Evolutionary conservation across 179 eudicot species (phyloP).

Genomic region (Nepenthes alata): DNA sequence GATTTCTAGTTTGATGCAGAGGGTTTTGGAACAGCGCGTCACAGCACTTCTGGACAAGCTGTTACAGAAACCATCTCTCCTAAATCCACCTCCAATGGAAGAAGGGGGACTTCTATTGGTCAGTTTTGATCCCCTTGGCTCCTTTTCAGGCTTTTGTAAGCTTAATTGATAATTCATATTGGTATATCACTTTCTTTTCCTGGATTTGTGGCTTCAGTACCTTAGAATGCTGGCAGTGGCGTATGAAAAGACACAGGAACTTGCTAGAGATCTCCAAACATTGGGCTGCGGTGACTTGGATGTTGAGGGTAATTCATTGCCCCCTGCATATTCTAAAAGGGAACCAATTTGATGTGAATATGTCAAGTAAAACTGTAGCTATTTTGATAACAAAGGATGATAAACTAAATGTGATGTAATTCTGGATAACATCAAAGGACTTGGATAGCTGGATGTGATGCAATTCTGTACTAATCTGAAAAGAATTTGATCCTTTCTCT

Average conservation of each 20-base stretch:
- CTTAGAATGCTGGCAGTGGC: slow-evolving; percentile 97
- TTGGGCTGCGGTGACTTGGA: slow-evolving; percentile 99
- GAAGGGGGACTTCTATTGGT: slow-evolving; percentile 89
- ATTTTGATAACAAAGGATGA: too few species aligned
- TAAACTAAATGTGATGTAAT: too few species aligned
- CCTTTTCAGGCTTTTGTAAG: not conserved
- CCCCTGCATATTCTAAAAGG: not conserved
- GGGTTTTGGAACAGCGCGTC: slow-evolving; percentile 93
- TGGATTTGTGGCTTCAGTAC: slow-evolving; percentile 45
- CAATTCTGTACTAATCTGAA: too few species aligned
- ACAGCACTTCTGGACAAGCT: slow-evolving; percentile 89
- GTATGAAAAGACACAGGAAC: slow-evolving; percentile 97
- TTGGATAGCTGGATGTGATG: too few species aligned
- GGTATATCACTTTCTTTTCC: slow-evolving; percentile 6
- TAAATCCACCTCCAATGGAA: slow-evolving; percentile 73
- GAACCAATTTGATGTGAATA: too few species aligned
- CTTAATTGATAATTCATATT: not conserved
- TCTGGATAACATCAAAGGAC: too few species aligned
- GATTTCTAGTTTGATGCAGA: slow-evolving; percentile 35
- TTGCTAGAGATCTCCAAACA: slow-evolving; percentile 79
- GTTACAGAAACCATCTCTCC: slow-evolving; percentile 72
- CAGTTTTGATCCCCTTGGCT: slow-evolving; percentile 23
- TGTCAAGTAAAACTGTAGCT: too few species aligned
- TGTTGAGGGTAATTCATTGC: slow-evolving; percentile 61
- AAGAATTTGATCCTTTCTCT: too few species aligned